Evolutionary conservation across 805 yeast species (phyloP).

Genomic region (Blastobotrys peoriensis): DNA sequence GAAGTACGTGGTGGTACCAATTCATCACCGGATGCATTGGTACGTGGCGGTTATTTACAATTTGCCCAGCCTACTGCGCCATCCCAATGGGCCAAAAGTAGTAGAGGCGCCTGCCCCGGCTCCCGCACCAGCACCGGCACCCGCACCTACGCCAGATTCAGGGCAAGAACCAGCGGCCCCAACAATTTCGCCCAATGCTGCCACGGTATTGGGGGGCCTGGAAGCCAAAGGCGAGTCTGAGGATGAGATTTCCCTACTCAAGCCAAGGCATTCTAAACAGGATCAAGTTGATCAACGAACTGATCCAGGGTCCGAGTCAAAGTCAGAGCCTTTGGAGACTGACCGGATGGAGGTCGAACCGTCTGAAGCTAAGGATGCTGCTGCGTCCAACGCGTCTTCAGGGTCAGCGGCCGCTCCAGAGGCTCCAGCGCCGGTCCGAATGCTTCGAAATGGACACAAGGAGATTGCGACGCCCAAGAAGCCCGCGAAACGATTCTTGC

Average conservation of each 20-base stretch:
- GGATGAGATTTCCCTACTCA: background rate
- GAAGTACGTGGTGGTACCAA: conserved; percentile 67
- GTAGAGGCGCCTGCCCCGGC: conserved; percentile 2
- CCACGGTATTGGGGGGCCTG: too few species aligned
- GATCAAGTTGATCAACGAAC: too few species aligned
- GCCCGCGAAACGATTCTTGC: conserved; percentile 1
- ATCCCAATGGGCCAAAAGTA: conserved; percentile 12
- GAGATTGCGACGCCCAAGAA: background rate
- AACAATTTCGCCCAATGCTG: too few species aligned
- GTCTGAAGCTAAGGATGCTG: background rate
- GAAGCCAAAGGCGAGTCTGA: too few species aligned
- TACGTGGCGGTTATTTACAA: conserved; percentile 68
- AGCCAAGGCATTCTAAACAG: background rate
- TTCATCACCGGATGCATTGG: conserved; percentile 84
- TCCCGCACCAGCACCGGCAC: too few species aligned
- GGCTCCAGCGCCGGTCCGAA: conserved; percentile 1
- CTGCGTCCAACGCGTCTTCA: background rate
- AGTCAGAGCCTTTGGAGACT: background rate
- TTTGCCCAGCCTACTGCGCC: conserved; percentile 24
- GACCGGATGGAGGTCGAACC: background rate
- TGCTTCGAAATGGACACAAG: conserved; percentile 1
- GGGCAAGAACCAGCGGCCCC: too few species aligned
- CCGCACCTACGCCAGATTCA: too few species aligned
- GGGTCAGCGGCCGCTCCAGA: background rate
- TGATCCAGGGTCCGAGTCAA: too few species aligned